phyloP scores from a whole-genome alignment of 2,329 filamentous ascomycete species.

The Trichoderma sp. region DNA sequence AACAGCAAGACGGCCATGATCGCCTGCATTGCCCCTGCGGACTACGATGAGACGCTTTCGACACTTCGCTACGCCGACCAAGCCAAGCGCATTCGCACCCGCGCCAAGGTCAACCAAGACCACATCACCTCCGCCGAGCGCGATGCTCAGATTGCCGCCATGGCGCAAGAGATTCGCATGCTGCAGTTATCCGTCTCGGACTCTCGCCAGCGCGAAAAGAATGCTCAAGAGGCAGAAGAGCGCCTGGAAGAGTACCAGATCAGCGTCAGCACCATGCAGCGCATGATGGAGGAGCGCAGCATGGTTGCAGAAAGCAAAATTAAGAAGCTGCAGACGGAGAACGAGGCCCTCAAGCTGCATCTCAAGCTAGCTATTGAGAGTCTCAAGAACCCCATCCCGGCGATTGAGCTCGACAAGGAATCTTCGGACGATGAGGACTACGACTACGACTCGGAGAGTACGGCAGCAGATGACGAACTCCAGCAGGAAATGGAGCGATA shows the following conservation, averaged over 20 bases:
- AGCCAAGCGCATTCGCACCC: slow-evolving; percentile 93
- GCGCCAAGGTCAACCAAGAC: slow-evolving; percentile 94
- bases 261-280: slow-evolving; percentile 85
- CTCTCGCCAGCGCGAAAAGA: slow-evolving; percentile 68
- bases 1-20: slow-evolving; percentile 99
- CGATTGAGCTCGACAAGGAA: slow-evolving; percentile 40
- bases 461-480: slow-evolving; percentile 60
- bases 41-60: slow-evolving; percentile 96
- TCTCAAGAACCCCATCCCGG: slow-evolving; percentile 86
- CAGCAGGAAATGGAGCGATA: slow-evolving; percentile 85
- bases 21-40: slow-evolving; percentile 89
- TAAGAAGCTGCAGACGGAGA: slow-evolving; percentile 82
- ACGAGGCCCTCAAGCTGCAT: slow-evolving; percentile 85
- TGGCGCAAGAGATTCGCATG: slow-evolving; percentile 90
- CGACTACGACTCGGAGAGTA: slow-evolving; percentile 54
- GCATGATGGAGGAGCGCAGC: slow-evolving; percentile 91
- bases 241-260: slow-evolving; percentile 92
- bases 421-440: slow-evolving; percentile 55
- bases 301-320: slow-evolving; percentile 95
- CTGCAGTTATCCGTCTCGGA: slow-evolving; percentile 77
- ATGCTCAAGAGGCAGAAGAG: slow-evolving; percentile 76
- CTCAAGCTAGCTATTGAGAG: slow-evolving; percentile 83
- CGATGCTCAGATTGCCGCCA: slow-evolving; percentile 89
- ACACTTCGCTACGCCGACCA: slow-evolving; percentile 97
- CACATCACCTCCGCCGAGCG: slow-evolving; percentile 88